These are phyloP conservation scores for Groenewaldozyma sp. DNA, from an alignment of 1,139 yeast species.

Conservation along the genomic window DNA sequence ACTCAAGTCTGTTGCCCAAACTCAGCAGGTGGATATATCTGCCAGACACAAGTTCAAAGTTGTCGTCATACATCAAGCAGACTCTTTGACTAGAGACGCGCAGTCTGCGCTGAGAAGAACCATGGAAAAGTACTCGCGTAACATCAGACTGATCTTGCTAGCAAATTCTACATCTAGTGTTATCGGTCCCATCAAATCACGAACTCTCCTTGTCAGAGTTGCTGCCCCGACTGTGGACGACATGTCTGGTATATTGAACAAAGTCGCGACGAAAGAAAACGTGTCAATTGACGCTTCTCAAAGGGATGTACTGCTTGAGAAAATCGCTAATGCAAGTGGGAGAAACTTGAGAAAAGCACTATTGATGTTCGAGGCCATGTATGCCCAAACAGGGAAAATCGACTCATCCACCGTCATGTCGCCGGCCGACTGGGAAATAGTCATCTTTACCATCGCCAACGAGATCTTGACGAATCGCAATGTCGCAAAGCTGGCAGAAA, in stretches of 20 bases:
- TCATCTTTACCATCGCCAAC: constrained; percentile 55
- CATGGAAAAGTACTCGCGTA: constrained; percentile 92
- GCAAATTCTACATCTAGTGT: constrained; percentile 88
- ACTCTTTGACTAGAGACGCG: constrained; percentile 84
- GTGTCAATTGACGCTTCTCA: constrained; percentile 37
- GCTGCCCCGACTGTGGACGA: constrained; percentile 69
- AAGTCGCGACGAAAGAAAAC: constrained; percentile 52
- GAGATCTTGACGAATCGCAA: constrained; percentile 52
- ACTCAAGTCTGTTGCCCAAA: constrained; percentile 87
- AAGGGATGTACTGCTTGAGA: constrained; percentile 33
- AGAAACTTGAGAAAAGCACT: constrained; percentile 74
- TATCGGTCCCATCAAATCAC: constrained; percentile 87
- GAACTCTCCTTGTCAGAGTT: constrained; percentile 77
- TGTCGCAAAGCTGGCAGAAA: constrained; percentile 55
- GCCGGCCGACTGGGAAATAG: constrained; percentile 82
- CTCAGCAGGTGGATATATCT: constrained; percentile 79
- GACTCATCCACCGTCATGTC: constrained; percentile 34
- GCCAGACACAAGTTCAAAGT: constrained; percentile 77
- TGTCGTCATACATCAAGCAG: constrained; percentile 92
- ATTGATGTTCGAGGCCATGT: constrained; percentile 73
- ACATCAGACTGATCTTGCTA: constrained; percentile 72
- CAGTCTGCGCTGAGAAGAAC: constrained; percentile 97
- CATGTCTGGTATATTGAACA: constrained; percentile 42
- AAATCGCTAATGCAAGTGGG: constrained; percentile 48
- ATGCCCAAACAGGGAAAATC: constrained; percentile 46